A percentile compares a stretch with the other conserved stretches of the same genome.
Evolutionary conservation across 148 eudicot genomes (phyloP).

Genomic region (Arbutus unedo): DNA sequence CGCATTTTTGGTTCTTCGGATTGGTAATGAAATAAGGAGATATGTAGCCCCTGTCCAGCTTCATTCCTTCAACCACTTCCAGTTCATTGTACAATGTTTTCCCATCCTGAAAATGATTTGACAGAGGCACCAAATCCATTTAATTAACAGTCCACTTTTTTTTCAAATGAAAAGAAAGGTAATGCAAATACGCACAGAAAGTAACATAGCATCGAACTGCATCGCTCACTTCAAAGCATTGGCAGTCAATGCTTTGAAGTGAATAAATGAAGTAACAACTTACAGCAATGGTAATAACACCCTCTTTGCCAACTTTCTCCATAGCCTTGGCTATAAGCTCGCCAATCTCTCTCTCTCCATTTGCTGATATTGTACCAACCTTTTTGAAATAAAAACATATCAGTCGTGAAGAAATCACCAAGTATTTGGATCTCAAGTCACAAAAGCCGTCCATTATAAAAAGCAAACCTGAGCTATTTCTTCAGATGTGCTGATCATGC

Average conservation of each 20-base stretch:
- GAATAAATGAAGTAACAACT: slow-evolving; percentile 8
- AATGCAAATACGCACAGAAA: not conserved
- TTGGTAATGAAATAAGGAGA: slow-evolving; percentile 57
- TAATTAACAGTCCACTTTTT: not conserved
- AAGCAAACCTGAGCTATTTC: slow-evolving; percentile 38
- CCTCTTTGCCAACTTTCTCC: slow-evolving; percentile 60
- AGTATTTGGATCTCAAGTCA: not conserved
- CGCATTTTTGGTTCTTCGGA: slow-evolving; percentile 52
- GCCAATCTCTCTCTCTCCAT: slow-evolving; percentile 53
- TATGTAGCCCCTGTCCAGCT: slow-evolving; percentile 53
- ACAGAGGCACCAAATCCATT: not conserved
- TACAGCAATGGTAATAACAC: slow-evolving; percentile 44
- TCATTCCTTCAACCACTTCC: slow-evolving; percentile 64
- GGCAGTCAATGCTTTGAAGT: too few species aligned
- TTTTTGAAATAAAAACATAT: slow-evolving; percentile 6
- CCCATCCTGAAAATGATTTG: slow-evolving; percentile 37
- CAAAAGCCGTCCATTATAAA: not conserved
- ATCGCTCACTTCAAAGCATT: not conserved
- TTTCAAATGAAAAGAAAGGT: not conserved
- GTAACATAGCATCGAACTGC: not conserved
- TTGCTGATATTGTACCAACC: slow-evolving; percentile 53
- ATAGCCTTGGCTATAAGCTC: slow-evolving; percentile 61
- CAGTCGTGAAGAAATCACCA: not conserved
- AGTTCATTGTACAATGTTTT: slow-evolving; percentile 43
- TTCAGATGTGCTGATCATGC: slow-evolving; percentile 45